Conservation (phyloP, 2,329 filamentous ascomycete genomes). For the Grosmannia serpens region DNA sequence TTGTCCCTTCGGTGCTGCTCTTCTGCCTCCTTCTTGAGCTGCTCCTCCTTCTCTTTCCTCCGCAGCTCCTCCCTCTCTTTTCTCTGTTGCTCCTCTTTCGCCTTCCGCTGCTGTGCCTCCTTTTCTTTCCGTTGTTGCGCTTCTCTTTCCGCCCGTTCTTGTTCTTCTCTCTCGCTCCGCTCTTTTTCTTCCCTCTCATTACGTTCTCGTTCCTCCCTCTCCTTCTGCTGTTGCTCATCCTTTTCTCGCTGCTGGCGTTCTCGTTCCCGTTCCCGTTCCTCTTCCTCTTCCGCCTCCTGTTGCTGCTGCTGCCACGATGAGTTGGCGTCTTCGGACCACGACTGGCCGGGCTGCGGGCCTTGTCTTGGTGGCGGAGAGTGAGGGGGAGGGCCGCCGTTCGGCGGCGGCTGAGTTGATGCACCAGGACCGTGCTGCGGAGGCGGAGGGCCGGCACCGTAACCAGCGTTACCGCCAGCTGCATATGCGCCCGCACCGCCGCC, state of each 20-base stretch:
- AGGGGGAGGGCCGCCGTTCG: conserved; percentile 7
- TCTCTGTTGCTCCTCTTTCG: conserved; percentile 19
- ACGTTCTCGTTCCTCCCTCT: conserved; percentile 36
- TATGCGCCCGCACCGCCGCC: neutral
- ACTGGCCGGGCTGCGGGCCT: conserved; percentile 5
- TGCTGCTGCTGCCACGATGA: conserved; percentile 15
- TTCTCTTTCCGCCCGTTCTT: conserved; percentile 18
- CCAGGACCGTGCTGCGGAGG: neutral
- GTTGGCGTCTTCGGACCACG: conserved; percentile 1
- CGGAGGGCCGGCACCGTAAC: conserved; percentile 16
- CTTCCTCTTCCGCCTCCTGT: conserved; percentile 3
- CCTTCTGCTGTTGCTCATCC: conserved; percentile 34
- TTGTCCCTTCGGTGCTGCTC: neutral
- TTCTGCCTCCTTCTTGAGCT: conserved; percentile 11
- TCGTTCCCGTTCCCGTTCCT: neutral
- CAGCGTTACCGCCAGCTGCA: conserved; percentile 12
- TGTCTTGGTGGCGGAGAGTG: conserved; percentile 13
- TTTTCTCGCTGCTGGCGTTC: conserved; percentile 31
- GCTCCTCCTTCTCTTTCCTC: conserved; percentile 18
- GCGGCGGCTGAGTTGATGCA: conserved; percentile 6
- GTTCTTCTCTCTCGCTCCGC: conserved; percentile 10
- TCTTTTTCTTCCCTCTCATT: conserved; percentile 14
- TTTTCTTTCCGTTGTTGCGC: neutral
- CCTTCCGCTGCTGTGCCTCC: conserved; percentile 14
- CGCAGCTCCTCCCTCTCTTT: conserved; percentile 11